These are phyloP conservation scores for Pyricularia pennisetigena DNA, from an alignment of 2,329 filamentous ascomycete species.

Conservation along the genomic window DNA sequence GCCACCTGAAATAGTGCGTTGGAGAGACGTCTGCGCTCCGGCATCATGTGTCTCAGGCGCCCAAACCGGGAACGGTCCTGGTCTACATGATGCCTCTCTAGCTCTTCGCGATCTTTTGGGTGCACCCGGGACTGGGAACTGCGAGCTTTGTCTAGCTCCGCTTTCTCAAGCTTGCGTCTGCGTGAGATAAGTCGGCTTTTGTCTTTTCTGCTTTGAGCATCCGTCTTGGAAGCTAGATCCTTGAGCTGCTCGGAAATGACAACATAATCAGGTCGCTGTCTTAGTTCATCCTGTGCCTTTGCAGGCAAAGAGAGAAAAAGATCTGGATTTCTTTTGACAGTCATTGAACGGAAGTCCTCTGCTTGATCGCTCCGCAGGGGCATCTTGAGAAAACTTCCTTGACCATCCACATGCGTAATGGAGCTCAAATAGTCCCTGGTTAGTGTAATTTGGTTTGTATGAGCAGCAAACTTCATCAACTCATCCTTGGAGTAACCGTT, in stretches of 20 bases:
- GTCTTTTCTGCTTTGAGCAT: not conserved
- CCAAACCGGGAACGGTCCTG: not conserved
- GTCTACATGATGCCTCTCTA: not conserved
- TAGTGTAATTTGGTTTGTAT: not conserved
- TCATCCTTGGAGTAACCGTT: slow-evolving; percentile 2
- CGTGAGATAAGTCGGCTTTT: not conserved
- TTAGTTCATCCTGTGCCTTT: not conserved
- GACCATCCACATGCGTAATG: not conserved
- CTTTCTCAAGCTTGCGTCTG: not conserved
- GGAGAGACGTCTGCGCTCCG: not conserved
- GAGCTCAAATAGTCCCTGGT: not conserved
- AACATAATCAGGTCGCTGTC: not conserved
- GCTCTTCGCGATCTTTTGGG: slow-evolving; percentile 1
- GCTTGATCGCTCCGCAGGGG: not conserved
- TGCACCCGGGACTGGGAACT: not conserved
- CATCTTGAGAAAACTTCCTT: not conserved
- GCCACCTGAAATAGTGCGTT: not conserved
- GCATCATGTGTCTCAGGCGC: slow-evolving; percentile 1
- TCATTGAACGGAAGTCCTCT: not conserved
- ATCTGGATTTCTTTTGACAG: not conserved
- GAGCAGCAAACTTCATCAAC: not conserved
- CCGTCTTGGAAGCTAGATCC: not conserved
- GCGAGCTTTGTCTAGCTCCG: not conserved
- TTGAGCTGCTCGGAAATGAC: not conserved
- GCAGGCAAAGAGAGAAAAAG: not conserved